phyloP scores from a whole-genome alignment of 208 protist species.

The Borovskyia barvae region DNA sequence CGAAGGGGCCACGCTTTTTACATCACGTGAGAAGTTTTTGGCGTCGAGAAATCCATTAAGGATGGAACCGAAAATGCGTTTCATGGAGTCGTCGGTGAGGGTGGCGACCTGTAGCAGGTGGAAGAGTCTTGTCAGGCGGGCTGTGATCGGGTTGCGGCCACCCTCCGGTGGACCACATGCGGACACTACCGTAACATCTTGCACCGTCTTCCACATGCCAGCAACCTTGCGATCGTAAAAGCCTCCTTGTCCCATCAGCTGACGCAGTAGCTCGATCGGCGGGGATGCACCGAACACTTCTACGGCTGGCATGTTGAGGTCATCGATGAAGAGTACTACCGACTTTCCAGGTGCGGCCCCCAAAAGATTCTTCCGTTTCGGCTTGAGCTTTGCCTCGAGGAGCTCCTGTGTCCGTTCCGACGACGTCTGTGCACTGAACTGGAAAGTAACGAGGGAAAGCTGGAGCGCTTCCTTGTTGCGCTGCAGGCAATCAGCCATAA shows the following conservation, averaged over 20 bases:
- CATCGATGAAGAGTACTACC: constrained; percentile 97
- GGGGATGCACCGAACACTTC: constrained; percentile 97
- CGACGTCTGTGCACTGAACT: constrained; percentile 96
- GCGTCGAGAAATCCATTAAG: constrained; percentile 88
- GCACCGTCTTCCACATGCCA: constrained; percentile 94
- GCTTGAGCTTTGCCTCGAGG: constrained; percentile 96
- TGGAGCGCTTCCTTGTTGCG: constrained; percentile 72
- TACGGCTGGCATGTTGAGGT: constrained; percentile 97
- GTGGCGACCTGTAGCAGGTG: constrained; percentile 93
- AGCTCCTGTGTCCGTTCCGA: constrained; percentile 95
- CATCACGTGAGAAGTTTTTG: constrained; percentile 83
- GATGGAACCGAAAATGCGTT: constrained; percentile 94
- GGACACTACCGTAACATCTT: constrained; percentile 94
- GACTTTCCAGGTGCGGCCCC: constrained; percentile 92
- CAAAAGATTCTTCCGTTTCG: constrained; percentile 95
- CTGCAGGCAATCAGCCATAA: constrained; percentile 87
- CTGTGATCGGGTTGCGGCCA: constrained; percentile 93
- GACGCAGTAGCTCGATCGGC: constrained; percentile 97
- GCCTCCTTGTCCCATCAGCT: constrained; percentile 95
- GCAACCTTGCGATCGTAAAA: constrained; percentile 96
- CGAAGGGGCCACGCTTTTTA: constrained; percentile 55
- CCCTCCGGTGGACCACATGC: constrained; percentile 96
- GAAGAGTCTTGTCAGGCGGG: constrained; percentile 94
- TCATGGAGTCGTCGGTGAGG: constrained; percentile 93
- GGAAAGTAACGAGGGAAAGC: constrained; percentile 85